Evolutionary conservation across 2,329 filamentous ascomycete species (phyloP), one percentile per base, ranked within the genome.

Genomic region (Aureobasidium leucospermi): DNA sequence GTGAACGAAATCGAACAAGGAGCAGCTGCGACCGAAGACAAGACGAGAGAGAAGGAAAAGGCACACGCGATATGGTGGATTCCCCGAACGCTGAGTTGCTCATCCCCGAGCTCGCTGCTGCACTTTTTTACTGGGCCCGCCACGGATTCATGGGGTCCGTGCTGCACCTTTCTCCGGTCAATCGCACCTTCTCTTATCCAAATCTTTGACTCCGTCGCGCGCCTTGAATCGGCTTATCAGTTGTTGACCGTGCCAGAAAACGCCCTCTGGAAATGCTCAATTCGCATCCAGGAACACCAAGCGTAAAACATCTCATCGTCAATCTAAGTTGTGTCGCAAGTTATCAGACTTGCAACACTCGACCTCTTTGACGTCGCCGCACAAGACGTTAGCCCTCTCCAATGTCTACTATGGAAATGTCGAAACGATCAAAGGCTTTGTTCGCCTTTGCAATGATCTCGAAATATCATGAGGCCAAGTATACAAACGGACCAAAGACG

Each of bases 161-260:
- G 52, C 51, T 29, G 16, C 29, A 55, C 10, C 51, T 55, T 55
- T 41, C 49, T 53, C 38, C 38, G 51, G 38, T 41, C 48, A n/a
- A 43, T 16, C 52, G 13, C 23, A 9, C 39, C 31, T 39, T 51
- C 6, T 3, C n/a, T 31, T 9, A 31, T 53, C 34, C 38, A 39
- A 29, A 32, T 32, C 49, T 5, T 29, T 53, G 49, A 53, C 49
- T 42, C 39, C 10, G 8, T 42, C n/a, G 39, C n/a, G 10, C 42
- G 42, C 42, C 42, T 46, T 28, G 42, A 46, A 15, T 46, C 42
- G 42, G 42, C 42, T 46, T 19, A 46, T 23, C 23, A 23, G 23
- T 29, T 46, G 19, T 11, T 42, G 13, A 16, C 39, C 15, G 10
- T 10, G 6, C 19, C 10, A 42, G 13, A 15, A 42, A 7, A 42